Percentiles rank a stretch among this genome's conserved stretches.
phyloP scores from a whole-genome alignment of 2,329 filamentous ascomycete species.

The Zasmidium angulare region DNA sequence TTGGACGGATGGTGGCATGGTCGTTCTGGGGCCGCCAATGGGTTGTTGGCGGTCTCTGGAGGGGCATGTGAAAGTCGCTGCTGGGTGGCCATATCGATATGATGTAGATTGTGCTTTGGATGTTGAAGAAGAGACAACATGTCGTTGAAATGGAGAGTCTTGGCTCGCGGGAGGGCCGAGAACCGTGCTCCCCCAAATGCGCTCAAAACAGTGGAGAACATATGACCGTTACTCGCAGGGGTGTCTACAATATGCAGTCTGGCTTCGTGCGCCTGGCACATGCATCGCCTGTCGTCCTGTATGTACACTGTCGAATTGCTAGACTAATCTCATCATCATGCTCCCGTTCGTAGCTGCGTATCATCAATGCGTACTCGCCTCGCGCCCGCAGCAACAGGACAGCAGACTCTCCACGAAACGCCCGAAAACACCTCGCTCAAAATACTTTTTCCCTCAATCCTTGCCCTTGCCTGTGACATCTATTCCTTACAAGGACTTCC shows the following conservation, averaged over 20 bases:
- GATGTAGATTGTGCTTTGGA: too few relatives aligned
- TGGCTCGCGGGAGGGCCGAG: too few relatives aligned
- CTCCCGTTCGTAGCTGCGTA: background rate
- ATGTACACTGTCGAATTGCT: conserved; percentile 1
- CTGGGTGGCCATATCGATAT: too few relatives aligned
- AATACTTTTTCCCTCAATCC: background rate
- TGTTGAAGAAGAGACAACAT: background rate
- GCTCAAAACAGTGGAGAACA: too few relatives aligned
- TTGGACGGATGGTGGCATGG: background rate
- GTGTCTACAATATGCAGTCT: too few relatives aligned
- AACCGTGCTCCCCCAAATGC: too few relatives aligned
- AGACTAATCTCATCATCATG: background rate
- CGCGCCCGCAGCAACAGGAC: too few relatives aligned
- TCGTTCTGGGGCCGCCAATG: background rate
- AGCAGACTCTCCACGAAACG: too few relatives aligned
- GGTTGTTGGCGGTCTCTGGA: background rate
- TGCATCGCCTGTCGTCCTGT: background rate
- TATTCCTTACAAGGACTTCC: background rate
- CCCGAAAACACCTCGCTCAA: conserved; percentile 2
- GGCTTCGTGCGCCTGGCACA: too few relatives aligned
- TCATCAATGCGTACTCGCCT: background rate
- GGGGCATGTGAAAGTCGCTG: background rate
- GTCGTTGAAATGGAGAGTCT: background rate
- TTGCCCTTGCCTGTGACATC: background rate
- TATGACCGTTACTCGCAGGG: too few relatives aligned